Evolutionary conservation across 306 rosid genomes (phyloP).

Genomic region (Glycine tomentella): DNA sequence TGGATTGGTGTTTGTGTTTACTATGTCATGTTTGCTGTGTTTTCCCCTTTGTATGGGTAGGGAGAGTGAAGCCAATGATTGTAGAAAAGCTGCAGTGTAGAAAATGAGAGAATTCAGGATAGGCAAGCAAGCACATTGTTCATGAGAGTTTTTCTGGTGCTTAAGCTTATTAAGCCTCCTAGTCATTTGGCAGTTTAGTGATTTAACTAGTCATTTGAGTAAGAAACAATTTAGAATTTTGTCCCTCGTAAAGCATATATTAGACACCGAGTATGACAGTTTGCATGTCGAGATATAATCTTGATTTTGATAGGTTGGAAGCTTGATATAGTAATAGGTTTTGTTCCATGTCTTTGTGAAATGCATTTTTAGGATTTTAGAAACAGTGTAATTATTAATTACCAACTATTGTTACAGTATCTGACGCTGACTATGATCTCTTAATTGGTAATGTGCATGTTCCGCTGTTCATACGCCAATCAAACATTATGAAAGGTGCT

Average conservation of each 20-base stretch:
- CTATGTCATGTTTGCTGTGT: no score
- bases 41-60: no score
- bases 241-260: background rate
- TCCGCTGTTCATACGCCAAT: constrained; percentile 31
- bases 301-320: constrained; percentile 27
- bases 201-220: constrained; percentile 29
- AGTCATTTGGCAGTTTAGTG: constrained; percentile 22
- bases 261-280: constrained; percentile 7
- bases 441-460: constrained; percentile 17
- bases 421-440: background rate
- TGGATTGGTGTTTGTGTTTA: constrained; percentile 1
- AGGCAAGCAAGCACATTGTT: background rate
- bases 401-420: background rate
- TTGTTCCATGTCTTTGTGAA: constrained; percentile 6
- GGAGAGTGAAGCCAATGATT: constrained; percentile 33
- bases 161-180: constrained; percentile 25
- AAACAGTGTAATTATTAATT: background rate
- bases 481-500: constrained; percentile 8
- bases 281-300: constrained; percentile 30
- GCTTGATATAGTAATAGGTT: constrained; percentile 15
- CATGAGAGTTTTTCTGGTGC: background rate
- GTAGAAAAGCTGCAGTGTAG: background rate
- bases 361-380: background rate
- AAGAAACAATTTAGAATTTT: constrained; percentile 28
- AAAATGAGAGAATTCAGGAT: no score